Evolutionary conservation across 306 rosid genomes (phyloP).

Genomic region (Prunus mongolica): DNA sequence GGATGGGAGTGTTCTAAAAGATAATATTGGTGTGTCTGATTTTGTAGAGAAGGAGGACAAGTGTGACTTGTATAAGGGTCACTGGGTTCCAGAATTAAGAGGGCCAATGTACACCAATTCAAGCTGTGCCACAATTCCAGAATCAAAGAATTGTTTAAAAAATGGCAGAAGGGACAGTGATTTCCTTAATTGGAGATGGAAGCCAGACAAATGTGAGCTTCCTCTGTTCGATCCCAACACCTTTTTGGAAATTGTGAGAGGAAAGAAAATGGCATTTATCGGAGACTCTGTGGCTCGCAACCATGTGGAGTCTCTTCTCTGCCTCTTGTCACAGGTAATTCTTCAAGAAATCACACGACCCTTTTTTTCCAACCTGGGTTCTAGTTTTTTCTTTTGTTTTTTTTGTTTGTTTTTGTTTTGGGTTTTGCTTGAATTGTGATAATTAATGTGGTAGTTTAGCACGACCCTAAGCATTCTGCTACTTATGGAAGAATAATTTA

Average conservation of each 20-base stretch:
- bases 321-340: conserved; percentile 74
- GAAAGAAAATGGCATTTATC: conserved; percentile 73
- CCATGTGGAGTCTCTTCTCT: conserved; percentile 82
- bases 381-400: background rate
- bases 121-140: conserved; percentile 70
- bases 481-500: background rate
- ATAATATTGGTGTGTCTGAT: background rate
- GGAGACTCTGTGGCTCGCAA: conserved; percentile 92
- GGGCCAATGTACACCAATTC: conserved; percentile 57
- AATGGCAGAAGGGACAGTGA: conserved; percentile 62
- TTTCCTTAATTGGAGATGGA: conserved; percentile 94
- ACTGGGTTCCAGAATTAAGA: conserved; percentile 48
- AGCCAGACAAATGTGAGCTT: conserved; percentile 64
- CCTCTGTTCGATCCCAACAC: conserved; percentile 49
- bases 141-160: conserved; percentile 72
- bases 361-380: background rate
- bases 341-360: too few species aligned
- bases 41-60: conserved; percentile 35
- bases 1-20: too few species aligned
- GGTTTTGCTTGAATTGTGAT: too few species aligned
- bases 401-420: background rate
- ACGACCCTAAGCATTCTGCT: background rate
- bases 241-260: conserved; percentile 53
- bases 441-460: background rate
- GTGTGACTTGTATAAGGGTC: conserved; percentile 70